Base-by-base conservation (phyloP, 2,329 filamentous ascomycete genomes). In the Pezicula radicicola region DNA sequence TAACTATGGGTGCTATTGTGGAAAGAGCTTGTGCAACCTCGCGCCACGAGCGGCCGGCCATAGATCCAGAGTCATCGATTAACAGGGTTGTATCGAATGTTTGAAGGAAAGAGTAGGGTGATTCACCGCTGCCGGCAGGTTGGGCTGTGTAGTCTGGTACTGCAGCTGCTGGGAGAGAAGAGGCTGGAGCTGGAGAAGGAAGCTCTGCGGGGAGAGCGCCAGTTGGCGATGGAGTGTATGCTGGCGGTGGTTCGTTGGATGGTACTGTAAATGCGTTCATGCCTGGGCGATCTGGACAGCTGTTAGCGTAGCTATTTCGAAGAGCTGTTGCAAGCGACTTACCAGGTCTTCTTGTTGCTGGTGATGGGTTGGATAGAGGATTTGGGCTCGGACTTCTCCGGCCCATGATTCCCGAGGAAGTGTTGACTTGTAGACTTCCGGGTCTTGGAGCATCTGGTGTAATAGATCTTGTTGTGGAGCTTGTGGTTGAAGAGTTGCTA, bases 41-140 rank as follows among this genome's bases (percentile, higher is more conserved):
- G 12, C 72, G 69, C 93, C 93, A 97, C 19, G 78, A 80, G n/a
- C 73, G 66, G 15, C 87, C 89, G 1, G 76, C 74, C 93, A 97
- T 97, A 61, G 87, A 92, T 5, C 84, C 83, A n/a, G 87, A 91
- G 73, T 97, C 93, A 66, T 97, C 93, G 65, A 97, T 90, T 1
- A 97, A 72, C 67, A 97, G 92, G 51, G 93, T 72, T 30, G 91
- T 97, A 71, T 97, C 91, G 66, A 96, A 97, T 15, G 77, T 77
- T 40, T 72, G 68, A 5, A 97, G 83, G 66, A 96, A 96, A 2
- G 84, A 79, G 66, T 89, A 94, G 2, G 77, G 80, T 61, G 91
- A 86, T 59, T 91, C 85, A 19, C 71, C 69, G 8, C 67, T 70
- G 6, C 16, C 50, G 15, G 60, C 40, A 44, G 63, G 56, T 46